A percentile compares a stretch with the other conserved stretches of the same genome.
Evolutionary conservation across 768 basidiomycete species (phyloP).

Genomic region (Boletus reticuloceps): DNA sequence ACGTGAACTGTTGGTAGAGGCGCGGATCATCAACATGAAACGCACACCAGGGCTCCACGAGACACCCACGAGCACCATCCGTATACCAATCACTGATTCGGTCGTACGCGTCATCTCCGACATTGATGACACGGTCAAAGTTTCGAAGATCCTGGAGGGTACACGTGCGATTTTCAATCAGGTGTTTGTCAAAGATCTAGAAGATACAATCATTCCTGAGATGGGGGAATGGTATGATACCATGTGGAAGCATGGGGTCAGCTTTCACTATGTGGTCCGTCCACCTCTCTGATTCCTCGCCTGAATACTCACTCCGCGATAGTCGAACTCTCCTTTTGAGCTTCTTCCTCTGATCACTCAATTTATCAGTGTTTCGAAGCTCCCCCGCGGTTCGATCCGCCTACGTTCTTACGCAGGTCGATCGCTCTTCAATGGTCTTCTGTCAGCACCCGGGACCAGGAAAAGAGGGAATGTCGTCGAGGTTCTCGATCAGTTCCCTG

Average conservation of each 20-base stretch:
- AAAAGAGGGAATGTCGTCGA: constrained; percentile 83
- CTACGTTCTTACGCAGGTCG: constrained; percentile 84
- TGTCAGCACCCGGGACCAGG: constrained; percentile 77
- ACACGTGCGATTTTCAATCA: constrained; percentile 83
- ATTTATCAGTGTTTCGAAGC: constrained; percentile 66
- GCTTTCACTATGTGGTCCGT: constrained; percentile 89
- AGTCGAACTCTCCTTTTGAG: constrained; percentile 91
- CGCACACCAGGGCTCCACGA: constrained; percentile 41
- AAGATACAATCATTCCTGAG: constrained; percentile 75
- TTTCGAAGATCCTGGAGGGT: constrained; percentile 72
- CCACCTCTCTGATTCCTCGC: not conserved
- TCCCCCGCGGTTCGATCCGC: constrained; percentile 75
- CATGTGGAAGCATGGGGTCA: constrained; percentile 69
- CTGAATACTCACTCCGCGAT: constrained; percentile 4
- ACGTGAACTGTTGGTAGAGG: constrained; percentile 52
- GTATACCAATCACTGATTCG: constrained; percentile 55
- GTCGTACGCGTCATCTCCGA: constrained; percentile 84
- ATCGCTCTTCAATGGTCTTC: constrained; percentile 78
- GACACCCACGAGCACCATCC: constrained; percentile 24
- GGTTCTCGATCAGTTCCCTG: constrained; percentile 68
- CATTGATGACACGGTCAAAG: constrained; percentile 83
- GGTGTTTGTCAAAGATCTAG: constrained; percentile 84
- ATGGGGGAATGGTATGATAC: constrained; percentile 77
- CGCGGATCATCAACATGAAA: constrained; percentile 43
- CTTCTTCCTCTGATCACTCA: constrained; percentile 74